Evolutionary conservation across 2,329 filamentous ascomycete genomes (phyloP).

Genomic region (Colletotrichum cereale): DNA sequence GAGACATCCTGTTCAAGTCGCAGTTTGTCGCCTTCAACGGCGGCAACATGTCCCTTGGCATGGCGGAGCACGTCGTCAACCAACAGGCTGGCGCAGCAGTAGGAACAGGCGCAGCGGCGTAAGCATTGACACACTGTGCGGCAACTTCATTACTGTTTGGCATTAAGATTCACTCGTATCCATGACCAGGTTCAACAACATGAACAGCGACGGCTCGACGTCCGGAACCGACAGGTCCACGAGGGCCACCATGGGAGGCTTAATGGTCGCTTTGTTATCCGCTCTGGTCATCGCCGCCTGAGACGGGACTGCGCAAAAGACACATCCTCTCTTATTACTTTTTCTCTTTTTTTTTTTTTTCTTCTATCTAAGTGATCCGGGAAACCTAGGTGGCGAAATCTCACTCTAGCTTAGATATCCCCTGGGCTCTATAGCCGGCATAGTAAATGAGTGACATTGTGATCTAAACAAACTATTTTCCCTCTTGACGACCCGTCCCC

Average conservation of each 20-base stretch:
- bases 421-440: slow-evolving; percentile 28
- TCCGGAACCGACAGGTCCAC: slow-evolving; percentile 20
- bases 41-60: slow-evolving; percentile 66
- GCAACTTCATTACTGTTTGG: slow-evolving; percentile 15
- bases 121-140: slow-evolving; percentile 34
- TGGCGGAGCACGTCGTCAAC: slow-evolving; percentile 52
- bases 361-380: background rate
- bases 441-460: slow-evolving; percentile 34
- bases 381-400: slow-evolving; percentile 6
- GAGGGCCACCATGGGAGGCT: slow-evolving; percentile 16
- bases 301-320: slow-evolving; percentile 18
- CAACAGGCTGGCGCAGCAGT: slow-evolving; percentile 24
- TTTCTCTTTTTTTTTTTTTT: background rate
- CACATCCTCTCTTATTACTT: background rate
- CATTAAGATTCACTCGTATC: slow-evolving; percentile 36
- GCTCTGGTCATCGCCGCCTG: slow-evolving; percentile 31
- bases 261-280: slow-evolving; percentile 31
- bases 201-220: slow-evolving; percentile 24
- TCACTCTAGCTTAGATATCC: slow-evolving; percentile 29
- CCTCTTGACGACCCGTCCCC: background rate
- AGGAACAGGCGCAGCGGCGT: slow-evolving; percentile 33
- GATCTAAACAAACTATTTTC: background rate
- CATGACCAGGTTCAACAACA: slow-evolving; percentile 32
- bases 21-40: slow-evolving; percentile 70
- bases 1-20: slow-evolving; percentile 72